A percentile compares a stretch with the other conserved stretches of the same genome.
These are phyloP conservation scores for Begonia loranthoides DNA, from an alignment of 306 rosid species.

Conservation along the genomic window DNA sequence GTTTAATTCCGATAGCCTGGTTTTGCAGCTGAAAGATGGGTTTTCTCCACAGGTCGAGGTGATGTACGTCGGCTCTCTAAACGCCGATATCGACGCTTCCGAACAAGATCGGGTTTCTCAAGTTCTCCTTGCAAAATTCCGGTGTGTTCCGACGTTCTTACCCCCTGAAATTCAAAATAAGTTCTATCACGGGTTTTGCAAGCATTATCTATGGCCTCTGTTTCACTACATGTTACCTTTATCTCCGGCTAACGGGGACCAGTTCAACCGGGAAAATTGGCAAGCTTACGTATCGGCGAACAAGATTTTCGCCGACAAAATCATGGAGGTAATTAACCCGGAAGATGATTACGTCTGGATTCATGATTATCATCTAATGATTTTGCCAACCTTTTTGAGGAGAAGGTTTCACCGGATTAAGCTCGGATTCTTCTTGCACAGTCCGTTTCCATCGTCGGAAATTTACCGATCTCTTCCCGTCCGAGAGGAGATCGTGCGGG, in stretches of 20 bases:
- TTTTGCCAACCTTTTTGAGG: conserved; percentile 1
- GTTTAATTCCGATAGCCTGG: conserved; percentile 36
- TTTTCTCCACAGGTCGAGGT: conserved; percentile 35
- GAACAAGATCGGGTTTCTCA: conserved; percentile 46
- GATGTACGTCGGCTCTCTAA: conserved; percentile 45
- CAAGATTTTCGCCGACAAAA: conserved; percentile 47
- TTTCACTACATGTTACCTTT: conserved; percentile 64
- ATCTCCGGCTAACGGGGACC: conserved; percentile 33
- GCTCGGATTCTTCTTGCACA: conserved; percentile 32
- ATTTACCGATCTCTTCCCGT: conserved; percentile 47
- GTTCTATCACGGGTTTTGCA: conserved; percentile 65
- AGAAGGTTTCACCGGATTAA: conserved; percentile 33
- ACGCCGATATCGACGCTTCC: conserved; percentile 23
- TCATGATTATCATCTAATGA: conserved; percentile 68
- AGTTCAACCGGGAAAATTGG: conserved; percentile 42
- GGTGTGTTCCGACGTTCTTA: conserved; percentile 51
- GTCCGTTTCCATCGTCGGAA: conserved; percentile 27
- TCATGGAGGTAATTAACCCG: conserved; percentile 42
- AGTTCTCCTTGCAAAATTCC: conserved; percentile 25
- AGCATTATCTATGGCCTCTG: conserved; percentile 28
- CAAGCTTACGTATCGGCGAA: conserved; percentile 48
- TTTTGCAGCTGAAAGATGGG: conserved; percentile 46
- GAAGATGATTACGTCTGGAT: conserved; percentile 65
- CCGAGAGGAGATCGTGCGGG: conserved; percentile 40
- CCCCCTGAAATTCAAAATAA: conserved; percentile 15